phyloP scores from a whole-genome alignment of 306 rosid species.

The Aeschynomene evenia region DNA sequence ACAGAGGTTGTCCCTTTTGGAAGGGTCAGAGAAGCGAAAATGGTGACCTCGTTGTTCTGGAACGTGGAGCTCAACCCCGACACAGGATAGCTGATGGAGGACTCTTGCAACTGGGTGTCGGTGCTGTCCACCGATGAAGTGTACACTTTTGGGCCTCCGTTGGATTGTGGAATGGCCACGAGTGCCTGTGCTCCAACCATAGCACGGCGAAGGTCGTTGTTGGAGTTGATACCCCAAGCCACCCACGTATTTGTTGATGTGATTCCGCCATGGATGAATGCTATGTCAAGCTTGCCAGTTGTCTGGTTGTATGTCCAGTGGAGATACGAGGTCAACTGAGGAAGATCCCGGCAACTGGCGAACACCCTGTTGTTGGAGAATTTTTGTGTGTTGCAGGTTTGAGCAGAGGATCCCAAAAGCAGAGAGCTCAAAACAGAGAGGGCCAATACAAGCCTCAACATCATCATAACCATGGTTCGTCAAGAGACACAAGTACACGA shows the following conservation, averaged over 20 bases:
- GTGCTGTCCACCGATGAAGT: conserved; percentile 23
- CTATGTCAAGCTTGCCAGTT: conserved; percentile 49
- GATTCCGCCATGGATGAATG: conserved; percentile 46
- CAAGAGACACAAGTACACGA: too few species aligned
- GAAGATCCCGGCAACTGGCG: conserved; percentile 46
- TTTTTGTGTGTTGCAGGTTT: conserved; percentile 47
- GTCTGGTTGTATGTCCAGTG: conserved; percentile 53
- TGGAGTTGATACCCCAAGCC: conserved; percentile 74
- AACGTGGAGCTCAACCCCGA: conserved; percentile 32
- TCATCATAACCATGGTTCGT: neutral
- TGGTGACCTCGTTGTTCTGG: conserved; percentile 46
- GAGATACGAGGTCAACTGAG: conserved; percentile 54
- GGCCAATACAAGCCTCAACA: conserved; percentile 30
- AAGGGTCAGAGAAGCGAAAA: conserved; percentile 56
- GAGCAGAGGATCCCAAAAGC: conserved; percentile 44
- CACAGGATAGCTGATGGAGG: conserved; percentile 27
- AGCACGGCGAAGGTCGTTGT: neutral
- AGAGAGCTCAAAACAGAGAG: conserved; percentile 35
- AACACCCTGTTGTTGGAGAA: conserved; percentile 43
- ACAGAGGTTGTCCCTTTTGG: conserved; percentile 38
- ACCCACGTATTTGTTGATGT: conserved; percentile 51
- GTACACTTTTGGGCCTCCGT: conserved; percentile 21
- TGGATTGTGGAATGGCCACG: conserved; percentile 43
- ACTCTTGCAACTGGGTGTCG: conserved; percentile 28
- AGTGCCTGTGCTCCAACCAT: conserved; percentile 69